A percentile compares a stretch with the other conserved stretches of the same genome.
phyloP scores from a whole-genome alignment of 2,329 filamentous ascomycete species.

The Simplicillium sp. region DNA sequence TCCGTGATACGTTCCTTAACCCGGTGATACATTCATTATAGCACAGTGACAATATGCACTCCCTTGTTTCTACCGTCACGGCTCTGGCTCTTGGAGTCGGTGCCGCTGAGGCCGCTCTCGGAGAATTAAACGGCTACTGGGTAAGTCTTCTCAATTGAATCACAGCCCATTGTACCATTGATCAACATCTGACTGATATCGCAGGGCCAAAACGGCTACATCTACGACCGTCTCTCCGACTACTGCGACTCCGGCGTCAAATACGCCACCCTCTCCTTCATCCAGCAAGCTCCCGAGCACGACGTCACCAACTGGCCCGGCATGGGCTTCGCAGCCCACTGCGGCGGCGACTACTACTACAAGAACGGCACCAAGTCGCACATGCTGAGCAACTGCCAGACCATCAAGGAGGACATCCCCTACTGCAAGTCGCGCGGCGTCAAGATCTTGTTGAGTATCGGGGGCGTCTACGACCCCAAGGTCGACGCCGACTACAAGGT shows the following conservation, averaged over 20 bases:
- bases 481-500: constrained; percentile 22
- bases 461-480: constrained; percentile 18
- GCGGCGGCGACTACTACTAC: constrained; percentile 18
- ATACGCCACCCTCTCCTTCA: constrained; percentile 27
- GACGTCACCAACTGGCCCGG: constrained; percentile 22
- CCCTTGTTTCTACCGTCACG: not conserved
- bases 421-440: constrained; percentile 30
- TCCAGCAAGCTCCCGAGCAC: constrained; percentile 27
- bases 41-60: not conserved
- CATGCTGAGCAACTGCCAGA: constrained; percentile 23
- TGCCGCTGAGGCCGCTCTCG: not conserved
- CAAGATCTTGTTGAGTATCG: constrained; percentile 33
- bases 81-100: not conserved
- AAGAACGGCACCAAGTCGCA: constrained; percentile 14
- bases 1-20: too few relatives aligned
- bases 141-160: too few relatives aligned
- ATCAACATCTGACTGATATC: constrained; percentile 3
- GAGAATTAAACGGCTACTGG: not conserved
- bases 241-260: constrained; percentile 27
- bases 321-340: constrained; percentile 30
- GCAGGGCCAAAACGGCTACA: constrained; percentile 23
- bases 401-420: constrained; percentile 27
- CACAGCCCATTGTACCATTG: too few relatives aligned
- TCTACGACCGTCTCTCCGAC: constrained; percentile 17
- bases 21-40: not conserved